Base-by-base conservation (phyloP, 2,329 filamentous ascomycete genomes). In the Thermothelomyces thermophilus region DNA sequence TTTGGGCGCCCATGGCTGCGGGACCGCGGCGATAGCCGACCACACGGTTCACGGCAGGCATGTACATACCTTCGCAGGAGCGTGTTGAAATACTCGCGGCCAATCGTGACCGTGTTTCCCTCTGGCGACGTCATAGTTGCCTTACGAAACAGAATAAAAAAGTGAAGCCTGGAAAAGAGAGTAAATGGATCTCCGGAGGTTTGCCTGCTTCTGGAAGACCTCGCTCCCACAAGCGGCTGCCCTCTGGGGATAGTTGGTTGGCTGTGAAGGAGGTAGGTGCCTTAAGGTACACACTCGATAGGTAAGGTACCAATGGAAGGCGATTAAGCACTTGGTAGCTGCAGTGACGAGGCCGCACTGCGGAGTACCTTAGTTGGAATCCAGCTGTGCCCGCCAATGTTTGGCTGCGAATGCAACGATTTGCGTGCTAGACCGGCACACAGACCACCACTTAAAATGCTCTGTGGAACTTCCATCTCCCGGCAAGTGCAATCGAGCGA, bases 71-170 rank as follows among this genome's bases (percentile, higher is more conserved):
- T 76, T 62, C 76, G 73, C 46, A 83, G 62, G 41, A 85, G 69
- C 50, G 79, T 77, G 59, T 84, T 76, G 58, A 84, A 79, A 66
- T 84, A 79, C 43, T 67, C 64, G 60, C 75, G 79, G 55, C 79
- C 77, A 56, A 84, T 73, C 9, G 79, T 82, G 44, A 84, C 74
- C 41, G 48, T 46, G 22, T 43, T n/a, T 37, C 50, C 39, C 34
- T 13, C 39, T 16, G 44, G 55, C 34, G 53, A 53, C 56, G 52
- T 48, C 58, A 58, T 58, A 19, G 6, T 44, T 56, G 48, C 40
- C 42, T 16, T 6, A 39, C 36, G 17, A 34, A 39, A 9, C 14
- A 49, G 50, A 39, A 41, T 34, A 54, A 45, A 58, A 17, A 52
- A 43, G 13, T n/a, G 13, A 56, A 5, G 22, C 11, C 19, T 11